phyloP scores from a whole-genome alignment of 2,329 filamentous ascomycete genomes.

The Cadophora sp. region DNA sequence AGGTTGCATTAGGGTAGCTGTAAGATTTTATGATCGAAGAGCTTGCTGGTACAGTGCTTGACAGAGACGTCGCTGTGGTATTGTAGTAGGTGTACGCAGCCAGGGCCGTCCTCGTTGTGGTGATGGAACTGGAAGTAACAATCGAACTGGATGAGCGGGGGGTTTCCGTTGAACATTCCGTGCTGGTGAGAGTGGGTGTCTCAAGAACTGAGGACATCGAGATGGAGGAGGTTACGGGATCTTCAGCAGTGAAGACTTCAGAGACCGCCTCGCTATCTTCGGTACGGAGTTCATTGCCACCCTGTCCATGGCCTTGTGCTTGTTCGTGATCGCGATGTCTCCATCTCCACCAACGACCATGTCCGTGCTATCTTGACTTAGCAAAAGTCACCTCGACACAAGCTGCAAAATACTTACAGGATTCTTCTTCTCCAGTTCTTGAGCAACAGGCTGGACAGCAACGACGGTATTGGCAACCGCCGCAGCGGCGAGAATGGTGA shows the following conservation, averaged over 20 bases:
- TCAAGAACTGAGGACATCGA: not conserved
- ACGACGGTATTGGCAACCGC: conserved; percentile 24
- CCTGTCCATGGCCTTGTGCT: conserved; percentile 15
- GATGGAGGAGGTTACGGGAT: not conserved
- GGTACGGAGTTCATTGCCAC: not conserved
- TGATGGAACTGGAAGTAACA: not conserved
- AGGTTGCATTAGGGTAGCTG: not conserved
- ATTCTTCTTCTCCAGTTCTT: conserved; percentile 21
- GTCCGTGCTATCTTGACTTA: not conserved
- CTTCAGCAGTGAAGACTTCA: not conserved
- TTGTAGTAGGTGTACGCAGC: not conserved
- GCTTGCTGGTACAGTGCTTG: not conserved
- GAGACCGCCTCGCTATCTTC: not conserved
- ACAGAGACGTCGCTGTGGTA: not conserved
- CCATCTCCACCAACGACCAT: conserved; percentile 12
- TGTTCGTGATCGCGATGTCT: conserved; percentile 22
- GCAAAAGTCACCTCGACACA: not conserved
- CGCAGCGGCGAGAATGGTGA: conserved; percentile 22
- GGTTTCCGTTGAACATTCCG: not conserved
- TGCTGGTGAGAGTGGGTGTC: not conserved
- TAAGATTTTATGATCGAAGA: not conserved
- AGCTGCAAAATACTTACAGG: not conserved
- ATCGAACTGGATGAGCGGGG: too few relatives aligned
- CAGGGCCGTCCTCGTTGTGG: not conserved
- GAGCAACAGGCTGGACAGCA: conserved; percentile 18